phyloP scores from a whole-genome alignment of 2,329 filamentous ascomycete species.

The Ambrosiella xylebori region DNA sequence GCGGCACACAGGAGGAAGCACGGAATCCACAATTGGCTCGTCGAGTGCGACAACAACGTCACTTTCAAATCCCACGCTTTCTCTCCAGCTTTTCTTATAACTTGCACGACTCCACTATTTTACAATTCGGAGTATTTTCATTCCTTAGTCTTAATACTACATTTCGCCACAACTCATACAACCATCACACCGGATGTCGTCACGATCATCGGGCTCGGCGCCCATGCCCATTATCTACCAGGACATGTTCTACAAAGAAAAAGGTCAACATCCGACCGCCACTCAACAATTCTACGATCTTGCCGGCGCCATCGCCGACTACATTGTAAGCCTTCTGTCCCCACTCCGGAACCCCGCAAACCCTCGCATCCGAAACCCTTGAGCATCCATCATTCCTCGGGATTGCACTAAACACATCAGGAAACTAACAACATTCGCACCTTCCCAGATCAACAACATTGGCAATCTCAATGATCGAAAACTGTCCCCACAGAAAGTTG shows the following conservation, averaged over 20 bases:
- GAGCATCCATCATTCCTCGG: not conserved
- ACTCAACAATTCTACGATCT: constrained; percentile 10
- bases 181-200: not conserved
- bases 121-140: too few species aligned
- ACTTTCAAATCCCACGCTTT: too few species aligned
- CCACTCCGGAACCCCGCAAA: not conserved
- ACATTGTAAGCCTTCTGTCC: constrained; percentile 5
- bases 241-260: constrained; percentile 10
- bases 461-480: constrained; percentile 36
- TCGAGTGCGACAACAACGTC: too few species aligned
- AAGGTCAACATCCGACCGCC: constrained; percentile 3
- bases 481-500: constrained; percentile 51
- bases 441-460: constrained; percentile 34
- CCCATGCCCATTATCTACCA: constrained; percentile 7
- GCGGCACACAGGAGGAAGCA: too few species aligned
- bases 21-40: too few species aligned
- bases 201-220: constrained; percentile 1
- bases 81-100: too few species aligned
- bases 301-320: constrained; percentile 7
- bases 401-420: not conserved
- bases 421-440: constrained; percentile 1
- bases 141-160: too few species aligned
- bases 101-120: too few species aligned
- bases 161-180: too few species aligned
- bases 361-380: not conserved